Evolutionary conservation across 176 grass and related monocot genomes (phyloP).

Genomic region (Raddia guianensis): DNA sequence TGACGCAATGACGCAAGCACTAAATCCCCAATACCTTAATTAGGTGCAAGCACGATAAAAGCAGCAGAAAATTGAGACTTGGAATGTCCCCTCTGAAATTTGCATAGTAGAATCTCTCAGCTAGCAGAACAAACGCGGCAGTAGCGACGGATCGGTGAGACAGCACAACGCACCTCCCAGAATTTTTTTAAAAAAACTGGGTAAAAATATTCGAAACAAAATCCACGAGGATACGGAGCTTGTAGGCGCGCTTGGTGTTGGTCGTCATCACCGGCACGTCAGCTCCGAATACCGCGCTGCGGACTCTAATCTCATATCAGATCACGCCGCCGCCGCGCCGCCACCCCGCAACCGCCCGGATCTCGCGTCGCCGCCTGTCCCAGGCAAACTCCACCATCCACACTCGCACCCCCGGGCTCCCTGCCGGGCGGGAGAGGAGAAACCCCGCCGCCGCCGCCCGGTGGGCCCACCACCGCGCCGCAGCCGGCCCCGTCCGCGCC

Average conservation of each 20-base stretch:
- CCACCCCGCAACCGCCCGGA: conserved; percentile 37
- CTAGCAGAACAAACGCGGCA: not conserved
- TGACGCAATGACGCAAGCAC: not conserved
- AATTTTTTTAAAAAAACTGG: conserved; percentile 14
- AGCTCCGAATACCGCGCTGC: conserved; percentile 27
- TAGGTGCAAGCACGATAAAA: not conserved
- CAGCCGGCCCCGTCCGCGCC: not conserved
- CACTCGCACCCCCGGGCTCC: not conserved
- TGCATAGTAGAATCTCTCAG: not conserved
- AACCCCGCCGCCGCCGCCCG: not conserved
- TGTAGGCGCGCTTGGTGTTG: conserved; percentile 98
- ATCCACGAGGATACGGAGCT: conserved; percentile 92
- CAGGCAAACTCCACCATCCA: conserved; percentile 11
- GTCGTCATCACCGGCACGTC: conserved; percentile 68
- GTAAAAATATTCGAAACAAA: not conserved
- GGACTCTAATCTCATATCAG: conserved; percentile 65
- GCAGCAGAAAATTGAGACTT: not conserved
- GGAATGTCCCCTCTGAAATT: not conserved
- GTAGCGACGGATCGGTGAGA: conserved; percentile 9
- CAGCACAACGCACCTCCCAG: conserved; percentile 12
- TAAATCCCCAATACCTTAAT: not conserved
- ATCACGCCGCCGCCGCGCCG: conserved; percentile 55
- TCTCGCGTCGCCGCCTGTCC: conserved; percentile 46
- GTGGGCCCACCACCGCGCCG: not conserved
- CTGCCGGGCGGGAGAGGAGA: not conserved